Evolutionary conservation across 2,329 filamentous ascomycete genomes (phyloP), one percentile per base, ranked within the genome.

Genomic region (Parastagonospora nodorum): DNA sequence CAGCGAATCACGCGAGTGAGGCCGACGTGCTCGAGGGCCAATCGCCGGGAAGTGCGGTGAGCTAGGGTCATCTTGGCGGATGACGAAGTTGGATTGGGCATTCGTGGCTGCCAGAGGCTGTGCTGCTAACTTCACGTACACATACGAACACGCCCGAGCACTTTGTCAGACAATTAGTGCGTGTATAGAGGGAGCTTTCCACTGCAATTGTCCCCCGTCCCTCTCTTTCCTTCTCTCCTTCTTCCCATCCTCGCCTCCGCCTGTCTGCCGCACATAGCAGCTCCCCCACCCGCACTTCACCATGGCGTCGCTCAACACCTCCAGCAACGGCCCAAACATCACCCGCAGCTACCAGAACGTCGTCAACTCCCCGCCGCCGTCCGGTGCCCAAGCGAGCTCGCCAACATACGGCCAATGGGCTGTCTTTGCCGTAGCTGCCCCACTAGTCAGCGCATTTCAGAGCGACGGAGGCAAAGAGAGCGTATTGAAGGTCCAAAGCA

Each of bases 361-460:
- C 43, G 79, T 90, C 67, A 84, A 88, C 71, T 78, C 83, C 45
- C 74, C 83, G 42, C 72, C 79, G 50, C 80, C 85, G 12, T 79
- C 82, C 53, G 82, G 82, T 11, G 69, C 80, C 40, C 79, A 82
- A 50, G 80, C 83, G 8, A 81, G 80, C 70, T 96, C 92, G 41
- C 83, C 90, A 33, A 96, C 92, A 41, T 90, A 89, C 69, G 92
- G 85, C 57, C 90, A 93, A 79, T 99, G 94, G 94, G 93, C 91
- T 15, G 80, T 99, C 55, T 96, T 95, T 78, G 89, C 90, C 7
- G 94, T 99, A 35, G 90, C 94, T 72, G 90, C 93, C 53, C 94
- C 94, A 47, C 84, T 99, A 35, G 83, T 91, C 72, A 97, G 89
- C 78, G 92, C 92, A 52, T 99, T 99, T 74, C 91, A 96, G 76